Evolutionary conservation across 176 grass and related monocot species (phyloP), one percentile per base, ranked within the genome.

Genomic region (Elymus sibiricus): DNA sequence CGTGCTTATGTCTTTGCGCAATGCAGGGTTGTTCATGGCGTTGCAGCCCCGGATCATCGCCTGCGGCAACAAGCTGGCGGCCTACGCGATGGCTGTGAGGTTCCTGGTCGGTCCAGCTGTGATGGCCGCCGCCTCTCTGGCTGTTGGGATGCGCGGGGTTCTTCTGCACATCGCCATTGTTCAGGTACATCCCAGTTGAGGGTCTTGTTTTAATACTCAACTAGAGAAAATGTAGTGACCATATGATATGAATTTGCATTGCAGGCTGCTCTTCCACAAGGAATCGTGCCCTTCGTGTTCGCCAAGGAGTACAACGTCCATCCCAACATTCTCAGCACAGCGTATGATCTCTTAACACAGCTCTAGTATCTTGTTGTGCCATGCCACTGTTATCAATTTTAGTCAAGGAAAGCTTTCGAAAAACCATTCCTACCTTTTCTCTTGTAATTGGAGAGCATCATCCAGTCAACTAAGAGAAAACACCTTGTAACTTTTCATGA

Each of bases 231-330:
- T 53, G 16, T 19, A 53, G 5, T 53, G 49, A 53, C 16, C 49
- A 19, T 53, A 53, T 53, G 49, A 17, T 17, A 17, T 27, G 12
- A 26, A 77, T 70, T 77, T 70, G 22, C 53, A 58, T 4, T 22
- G 58, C 85, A 97, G 92, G 95, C 92, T 49, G 92, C 92, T 82
- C 90, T 97, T 37, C 95, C 92, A 22, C 95, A 97, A 91, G 91
- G 93, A 19, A 95, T 98, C 17, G 95, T 98, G 24, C 93, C 95
- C 3, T 97, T 97, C 39, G 92, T 98, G 79, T 98, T 95, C 31
- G 95, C 92, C 63, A 98, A 98, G 70, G 92, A 98, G 89, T 95
- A 98, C 85, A 98, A 91, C 38, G 92, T 94, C 64, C 92, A 98
- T 37, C 92, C 95, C 43, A 49, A 98, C 77, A 90, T 98, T 13